phyloP scores from a whole-genome alignment of 495 filamentous ascomycete genomes.

The Tuber indicum region DNA sequence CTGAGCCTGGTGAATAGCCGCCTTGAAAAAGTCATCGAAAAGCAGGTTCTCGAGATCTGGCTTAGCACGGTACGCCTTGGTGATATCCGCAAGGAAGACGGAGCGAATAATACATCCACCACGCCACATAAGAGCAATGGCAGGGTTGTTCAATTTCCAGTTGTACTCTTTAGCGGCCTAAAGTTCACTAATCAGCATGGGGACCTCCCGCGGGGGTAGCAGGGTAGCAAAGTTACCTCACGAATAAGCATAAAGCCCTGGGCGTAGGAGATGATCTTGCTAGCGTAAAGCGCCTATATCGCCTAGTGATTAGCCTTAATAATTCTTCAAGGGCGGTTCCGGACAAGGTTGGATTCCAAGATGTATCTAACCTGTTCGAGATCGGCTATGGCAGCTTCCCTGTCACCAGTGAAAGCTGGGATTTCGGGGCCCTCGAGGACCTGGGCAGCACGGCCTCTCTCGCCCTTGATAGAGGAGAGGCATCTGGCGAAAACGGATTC shows the following conservation, averaged over 20 bases:
- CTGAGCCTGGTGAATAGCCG: slow-evolving; percentile 94
- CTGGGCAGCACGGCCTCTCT: slow-evolving; percentile 75
- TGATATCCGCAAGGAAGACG: slow-evolving; percentile 99
- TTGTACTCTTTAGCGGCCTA: slow-evolving; percentile 88
- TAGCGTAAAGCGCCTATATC: slow-evolving; percentile 74
- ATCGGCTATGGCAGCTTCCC: slow-evolving; percentile 86
- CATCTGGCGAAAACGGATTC: slow-evolving; percentile 95
- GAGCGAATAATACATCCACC: slow-evolving; percentile 99
- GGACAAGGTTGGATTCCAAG: neutral
- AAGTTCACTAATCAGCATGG: slow-evolving; percentile 33
- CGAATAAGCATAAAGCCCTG: slow-evolving; percentile 99
- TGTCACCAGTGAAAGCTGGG: slow-evolving; percentile 78
- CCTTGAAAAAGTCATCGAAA: slow-evolving; percentile 99
- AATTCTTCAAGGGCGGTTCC: neutral
- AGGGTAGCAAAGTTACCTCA: slow-evolving; percentile 57
- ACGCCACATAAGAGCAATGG: slow-evolving; percentile 99
- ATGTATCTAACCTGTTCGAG: slow-evolving; percentile 64
- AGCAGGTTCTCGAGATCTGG: slow-evolving; percentile 95
- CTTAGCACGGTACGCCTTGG: slow-evolving; percentile 87
- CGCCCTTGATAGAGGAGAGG: slow-evolving; percentile 85
- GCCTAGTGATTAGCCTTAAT: slow-evolving; percentile 27
- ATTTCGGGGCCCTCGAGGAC: slow-evolving; percentile 69
- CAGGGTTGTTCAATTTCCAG: slow-evolving; percentile 99
- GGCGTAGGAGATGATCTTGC: slow-evolving; percentile 99
- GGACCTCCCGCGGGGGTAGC: slow-evolving; percentile 4